A percentile compares a stretch with the other conserved stretches of the same genome.
phyloP scores from a whole-genome alignment of 192 early-diverging fungal species.

The Physocladia obscura region DNA sequence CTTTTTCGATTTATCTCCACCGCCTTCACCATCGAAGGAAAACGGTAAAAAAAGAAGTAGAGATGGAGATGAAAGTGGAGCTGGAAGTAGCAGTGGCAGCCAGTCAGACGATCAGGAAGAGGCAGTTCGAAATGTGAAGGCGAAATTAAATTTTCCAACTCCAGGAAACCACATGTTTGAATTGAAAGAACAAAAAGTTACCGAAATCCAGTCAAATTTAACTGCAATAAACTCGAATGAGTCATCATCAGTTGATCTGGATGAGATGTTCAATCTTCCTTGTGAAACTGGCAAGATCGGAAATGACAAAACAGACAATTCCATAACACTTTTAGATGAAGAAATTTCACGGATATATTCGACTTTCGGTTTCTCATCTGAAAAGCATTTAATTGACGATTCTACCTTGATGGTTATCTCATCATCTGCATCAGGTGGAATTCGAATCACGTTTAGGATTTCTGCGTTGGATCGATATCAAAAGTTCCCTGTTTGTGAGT shows the following conservation, averaged over 20 bases:
- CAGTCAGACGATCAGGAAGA: not conserved
- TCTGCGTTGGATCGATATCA: not conserved
- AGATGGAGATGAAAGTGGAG: not conserved
- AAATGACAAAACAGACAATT: too few species aligned
- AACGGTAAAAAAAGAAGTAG: not conserved
- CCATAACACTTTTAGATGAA: too few species aligned
- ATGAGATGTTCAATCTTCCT: not conserved
- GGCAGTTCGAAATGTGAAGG: not conserved
- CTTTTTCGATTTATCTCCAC: not conserved
- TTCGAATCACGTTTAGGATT: conserved; percentile 3
- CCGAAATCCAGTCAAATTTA: not conserved
- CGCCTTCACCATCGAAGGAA: not conserved
- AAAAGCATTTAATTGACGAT: not conserved
- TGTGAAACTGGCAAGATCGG: too few species aligned
- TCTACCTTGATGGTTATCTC: conserved; percentile 2
- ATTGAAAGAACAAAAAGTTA: not conserved
- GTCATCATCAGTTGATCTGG: not conserved
- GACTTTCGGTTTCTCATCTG: not conserved
- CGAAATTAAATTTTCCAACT: not conserved
- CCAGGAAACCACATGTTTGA: not conserved
- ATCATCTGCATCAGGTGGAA: not conserved
- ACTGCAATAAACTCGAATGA: not conserved
- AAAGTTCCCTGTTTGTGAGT: not conserved
- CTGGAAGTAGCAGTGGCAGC: not conserved
- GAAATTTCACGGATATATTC: not conserved